Evolutionary conservation across 108 stramenopile genomes (phyloP).

Genomic region (Epipyxis sp.): DNA sequence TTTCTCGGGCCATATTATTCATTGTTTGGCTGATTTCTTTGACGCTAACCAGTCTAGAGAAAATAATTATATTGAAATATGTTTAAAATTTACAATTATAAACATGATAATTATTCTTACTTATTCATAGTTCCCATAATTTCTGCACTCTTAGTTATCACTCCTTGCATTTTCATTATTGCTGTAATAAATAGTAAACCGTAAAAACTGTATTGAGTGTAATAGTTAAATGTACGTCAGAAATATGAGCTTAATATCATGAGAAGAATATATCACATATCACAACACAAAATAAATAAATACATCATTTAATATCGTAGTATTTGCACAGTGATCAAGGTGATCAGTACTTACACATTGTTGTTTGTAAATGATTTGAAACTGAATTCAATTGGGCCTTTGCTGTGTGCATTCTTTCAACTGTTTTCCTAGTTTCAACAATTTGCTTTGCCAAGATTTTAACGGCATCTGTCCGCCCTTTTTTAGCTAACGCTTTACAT

Average conservation of each 20-base stretch:
- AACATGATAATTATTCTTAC: too few relatives aligned
- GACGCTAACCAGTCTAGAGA: conserved; percentile 25
- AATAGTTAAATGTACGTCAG: not conserved
- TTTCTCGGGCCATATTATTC: conserved; percentile 18
- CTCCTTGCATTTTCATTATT: conserved; percentile 33
- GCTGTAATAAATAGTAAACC: not conserved
- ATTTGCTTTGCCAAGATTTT: conserved; percentile 43
- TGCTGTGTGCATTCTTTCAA: conserved; percentile 15
- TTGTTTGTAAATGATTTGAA: conserved; percentile 5
- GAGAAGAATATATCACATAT: too few relatives aligned
- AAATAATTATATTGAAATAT: too few relatives aligned
- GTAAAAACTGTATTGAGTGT: not conserved
- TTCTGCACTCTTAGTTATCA: conserved; percentile 13
- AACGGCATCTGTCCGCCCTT: not conserved
- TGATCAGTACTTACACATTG: conserved; percentile 7
- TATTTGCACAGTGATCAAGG: too few relatives aligned
- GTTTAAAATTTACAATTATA: too few relatives aligned
- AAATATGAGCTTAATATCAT: not conserved
- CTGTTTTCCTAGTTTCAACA: conserved; percentile 31
- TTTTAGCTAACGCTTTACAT: conserved; percentile 18
- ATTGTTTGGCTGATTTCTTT: conserved; percentile 15
- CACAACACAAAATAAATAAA: too few relatives aligned
- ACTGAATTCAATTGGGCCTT: conserved; percentile 23
- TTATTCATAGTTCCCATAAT: conserved; percentile 28
- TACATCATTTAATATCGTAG: too few relatives aligned